Conservation (phyloP, 495 filamentous ascomycete species). For the Chaetomium cochliodes region DNA sequence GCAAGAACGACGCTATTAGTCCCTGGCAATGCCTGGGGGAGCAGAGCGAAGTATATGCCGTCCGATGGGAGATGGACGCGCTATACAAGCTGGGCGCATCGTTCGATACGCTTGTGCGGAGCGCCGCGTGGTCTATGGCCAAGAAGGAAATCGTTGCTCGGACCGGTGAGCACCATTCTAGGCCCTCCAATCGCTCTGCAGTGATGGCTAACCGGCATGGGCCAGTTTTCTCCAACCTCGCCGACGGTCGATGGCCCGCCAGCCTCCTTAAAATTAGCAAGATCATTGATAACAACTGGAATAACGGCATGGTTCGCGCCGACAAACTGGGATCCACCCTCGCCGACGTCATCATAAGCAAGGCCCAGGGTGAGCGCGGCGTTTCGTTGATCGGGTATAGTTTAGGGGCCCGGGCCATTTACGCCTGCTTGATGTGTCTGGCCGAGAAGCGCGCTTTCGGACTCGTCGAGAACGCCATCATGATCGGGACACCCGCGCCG, state of each 20-base stretch:
- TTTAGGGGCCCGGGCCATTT: slow-evolving; percentile 86
- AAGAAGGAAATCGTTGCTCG: slow-evolving; percentile 67
- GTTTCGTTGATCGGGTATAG: slow-evolving; percentile 88
- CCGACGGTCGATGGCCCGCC: slow-evolving; percentile 71
- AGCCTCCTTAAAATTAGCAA: slow-evolving; percentile 74
- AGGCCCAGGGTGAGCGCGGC: slow-evolving; percentile 82
- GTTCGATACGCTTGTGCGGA: slow-evolving; percentile 70
- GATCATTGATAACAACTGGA: slow-evolving; percentile 89
- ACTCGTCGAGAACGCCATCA: slow-evolving; percentile 75
- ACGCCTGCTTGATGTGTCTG: slow-evolving; percentile 71
- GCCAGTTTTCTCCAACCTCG: slow-evolving; percentile 67
- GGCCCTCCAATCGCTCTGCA: slow-evolving; percentile 8
- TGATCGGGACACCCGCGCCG: slow-evolving; percentile 82
- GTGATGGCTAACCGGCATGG: slow-evolving; percentile 44
- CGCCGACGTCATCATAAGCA: slow-evolving; percentile 84
- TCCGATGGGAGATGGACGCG: slow-evolving; percentile 79
- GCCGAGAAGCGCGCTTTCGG: slow-evolving; percentile 80
- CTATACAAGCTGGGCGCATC: slow-evolving; percentile 74
- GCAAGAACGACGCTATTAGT: slow-evolving; percentile 63
- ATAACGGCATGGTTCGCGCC: slow-evolving; percentile 71
- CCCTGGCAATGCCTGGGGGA: slow-evolving; percentile 75
- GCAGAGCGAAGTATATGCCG: slow-evolving; percentile 73
- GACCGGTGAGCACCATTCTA: slow-evolving; percentile 40
- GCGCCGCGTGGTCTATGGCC: slow-evolving; percentile 72
- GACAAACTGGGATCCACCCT: slow-evolving; percentile 86